phyloP scores from a whole-genome alignment of 2,329 filamentous ascomycete species.

The Magnaporthiopsis poae region DNA sequence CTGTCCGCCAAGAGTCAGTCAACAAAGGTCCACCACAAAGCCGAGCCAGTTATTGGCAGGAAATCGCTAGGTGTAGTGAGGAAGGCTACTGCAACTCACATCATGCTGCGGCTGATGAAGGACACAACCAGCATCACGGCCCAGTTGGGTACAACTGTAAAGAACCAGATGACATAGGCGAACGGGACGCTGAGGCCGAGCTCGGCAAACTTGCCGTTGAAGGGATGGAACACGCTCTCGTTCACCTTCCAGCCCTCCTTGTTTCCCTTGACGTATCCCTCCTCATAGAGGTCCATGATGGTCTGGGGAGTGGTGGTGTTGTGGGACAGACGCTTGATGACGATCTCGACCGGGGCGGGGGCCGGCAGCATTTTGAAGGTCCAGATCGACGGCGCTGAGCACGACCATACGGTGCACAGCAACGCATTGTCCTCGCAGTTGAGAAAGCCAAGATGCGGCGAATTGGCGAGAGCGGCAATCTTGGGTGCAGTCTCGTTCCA shows the following conservation, averaged over 20 bases:
- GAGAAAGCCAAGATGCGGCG: slow-evolving; percentile 58
- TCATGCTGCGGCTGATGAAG: slow-evolving; percentile 62
- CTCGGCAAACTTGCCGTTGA: slow-evolving; percentile 57
- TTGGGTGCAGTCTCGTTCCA: slow-evolving; percentile 57
- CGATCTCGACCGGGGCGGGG: slow-evolving; percentile 54
- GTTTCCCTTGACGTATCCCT: slow-evolving; percentile 35
- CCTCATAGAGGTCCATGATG: slow-evolving; percentile 48
- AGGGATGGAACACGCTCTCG: slow-evolving; percentile 66
- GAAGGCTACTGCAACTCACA: slow-evolving; percentile 44
- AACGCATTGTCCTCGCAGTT: slow-evolving; percentile 67
- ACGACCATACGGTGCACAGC: slow-evolving; percentile 66
- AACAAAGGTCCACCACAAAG: slow-evolving; percentile 15
- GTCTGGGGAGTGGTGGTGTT: slow-evolving; percentile 57
- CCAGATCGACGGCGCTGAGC: slow-evolving; percentile 55
- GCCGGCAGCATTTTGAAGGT: slow-evolving; percentile 57
- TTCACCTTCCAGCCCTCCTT: slow-evolving; percentile 31
- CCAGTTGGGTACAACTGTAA: slow-evolving; percentile 62
- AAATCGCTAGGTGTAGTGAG: not conserved
- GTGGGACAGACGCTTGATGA: slow-evolving; percentile 57
- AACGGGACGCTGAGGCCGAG: slow-evolving; percentile 52
- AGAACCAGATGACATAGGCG: slow-evolving; percentile 58
- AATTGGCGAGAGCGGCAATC: slow-evolving; percentile 49
- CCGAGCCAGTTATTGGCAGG: not conserved
- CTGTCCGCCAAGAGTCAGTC: slow-evolving; percentile 22
- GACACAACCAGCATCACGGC: slow-evolving; percentile 67